Evolutionary conservation across 2,329 filamentous ascomycete genomes (phyloP).

Genomic region (Karstenula rhodostoma): DNA sequence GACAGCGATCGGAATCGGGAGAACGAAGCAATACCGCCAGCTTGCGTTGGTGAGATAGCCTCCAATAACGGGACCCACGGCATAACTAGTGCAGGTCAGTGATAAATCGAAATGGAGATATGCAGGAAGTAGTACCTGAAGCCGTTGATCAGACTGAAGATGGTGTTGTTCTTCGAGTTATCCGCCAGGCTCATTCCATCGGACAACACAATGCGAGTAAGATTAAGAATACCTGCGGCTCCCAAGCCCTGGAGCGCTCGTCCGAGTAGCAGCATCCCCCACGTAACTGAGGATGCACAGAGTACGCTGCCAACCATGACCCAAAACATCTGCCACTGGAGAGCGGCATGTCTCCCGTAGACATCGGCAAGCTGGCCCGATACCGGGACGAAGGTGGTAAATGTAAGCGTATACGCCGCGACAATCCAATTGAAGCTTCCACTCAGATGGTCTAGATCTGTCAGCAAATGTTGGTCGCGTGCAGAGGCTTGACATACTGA

Average conservation of each 20-base stretch:
- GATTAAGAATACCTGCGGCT: constrained; percentile 67
- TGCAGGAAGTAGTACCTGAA: constrained; percentile 47
- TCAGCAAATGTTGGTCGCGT: constrained; percentile 11
- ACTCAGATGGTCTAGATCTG: constrained; percentile 62
- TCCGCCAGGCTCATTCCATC: constrained; percentile 73
- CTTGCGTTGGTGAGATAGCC: constrained; percentile 62
- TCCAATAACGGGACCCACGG: constrained; percentile 68
- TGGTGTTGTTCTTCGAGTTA: constrained; percentile 73
- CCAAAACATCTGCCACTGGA: constrained; percentile 64
- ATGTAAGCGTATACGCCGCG: constrained; percentile 72
- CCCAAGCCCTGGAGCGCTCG: constrained; percentile 70
- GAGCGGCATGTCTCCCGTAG: constrained; percentile 67
- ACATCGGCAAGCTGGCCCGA: constrained; percentile 72
- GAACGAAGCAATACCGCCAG: constrained; percentile 74
- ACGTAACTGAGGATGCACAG: constrained; percentile 67
- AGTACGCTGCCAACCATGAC: constrained; percentile 66
- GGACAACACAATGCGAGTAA: constrained; percentile 69
- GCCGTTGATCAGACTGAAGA: constrained; percentile 69
- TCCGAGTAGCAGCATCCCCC: constrained; percentile 68
- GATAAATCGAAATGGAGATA: not conserved
- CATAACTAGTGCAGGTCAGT: constrained; percentile 53
- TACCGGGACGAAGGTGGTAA: constrained; percentile 71
- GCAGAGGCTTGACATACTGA: constrained; percentile 55
- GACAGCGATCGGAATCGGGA: constrained; percentile 51
- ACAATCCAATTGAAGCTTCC: constrained; percentile 66